Conservation (phyloP, 176 grass and related monocot species). For the Oryza officinalis region DNA sequence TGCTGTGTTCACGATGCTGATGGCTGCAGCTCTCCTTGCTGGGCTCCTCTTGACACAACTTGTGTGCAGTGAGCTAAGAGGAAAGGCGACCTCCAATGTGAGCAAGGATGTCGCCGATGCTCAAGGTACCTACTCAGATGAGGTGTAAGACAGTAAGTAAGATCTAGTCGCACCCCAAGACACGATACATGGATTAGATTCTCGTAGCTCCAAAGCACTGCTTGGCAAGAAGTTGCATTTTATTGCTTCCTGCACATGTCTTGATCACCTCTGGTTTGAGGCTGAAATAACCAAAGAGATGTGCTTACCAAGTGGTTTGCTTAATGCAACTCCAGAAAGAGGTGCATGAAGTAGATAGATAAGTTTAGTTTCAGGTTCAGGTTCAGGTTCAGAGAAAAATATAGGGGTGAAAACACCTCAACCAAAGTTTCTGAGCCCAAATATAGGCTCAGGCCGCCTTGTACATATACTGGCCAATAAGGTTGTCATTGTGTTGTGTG, state of each 20-base stretch:
- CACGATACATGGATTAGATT: constrained; percentile 28
- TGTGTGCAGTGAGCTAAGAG: constrained; percentile 55
- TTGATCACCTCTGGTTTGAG: neutral
- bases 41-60: constrained; percentile 75
- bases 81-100: constrained; percentile 22
- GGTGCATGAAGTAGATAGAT: constrained; percentile 15
- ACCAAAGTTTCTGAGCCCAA: constrained; percentile 30
- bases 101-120: neutral
- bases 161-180: neutral
- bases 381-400: neutral
- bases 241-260: neutral
- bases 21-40: constrained; percentile 74
- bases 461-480: constrained; percentile 47
- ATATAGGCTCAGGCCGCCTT: constrained; percentile 15
- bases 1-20: constrained; percentile 73
- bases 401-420: constrained; percentile 32
- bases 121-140: constrained; percentile 38
- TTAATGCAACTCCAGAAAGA: constrained; percentile 13
- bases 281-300: neutral
- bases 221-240: constrained; percentile 4
- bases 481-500: constrained; percentile 26
- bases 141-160: constrained; percentile 41
- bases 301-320: constrained; percentile 25
- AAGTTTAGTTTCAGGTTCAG: constrained; percentile 7
- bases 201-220: constrained; percentile 17